Evolutionary conservation across 2,329 filamentous ascomycete species (phyloP), one percentile per base, ranked within the genome.

Genomic region (Colletotrichum karsti): DNA sequence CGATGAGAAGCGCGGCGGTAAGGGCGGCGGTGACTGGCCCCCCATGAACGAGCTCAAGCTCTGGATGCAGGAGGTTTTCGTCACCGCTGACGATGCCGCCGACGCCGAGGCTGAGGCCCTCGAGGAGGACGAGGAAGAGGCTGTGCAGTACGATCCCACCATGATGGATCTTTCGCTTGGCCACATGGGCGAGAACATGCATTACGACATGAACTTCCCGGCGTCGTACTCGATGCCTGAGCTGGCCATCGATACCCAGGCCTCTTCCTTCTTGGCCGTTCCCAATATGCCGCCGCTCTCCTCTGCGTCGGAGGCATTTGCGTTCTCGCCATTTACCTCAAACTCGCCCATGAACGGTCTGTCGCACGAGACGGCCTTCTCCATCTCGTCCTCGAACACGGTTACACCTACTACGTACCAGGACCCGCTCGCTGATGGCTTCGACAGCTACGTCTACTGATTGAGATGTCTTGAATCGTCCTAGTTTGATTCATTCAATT

Each of bases 61-160:
- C 60, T 91, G 88, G 89, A 88, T 91, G 81, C 79, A 82, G 18
- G 85, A 88, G 74, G 80, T 88, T 48, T 78, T 77, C 39, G 85
- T 84, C 67, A 74, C 77, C 66, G 77, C 79, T 41, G 70, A 76
- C 13, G 79, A 81, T 12, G 79, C 79, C 7, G 74, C 74, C 22
- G 35, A 30, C n/a, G 62, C 24, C 12, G 73, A 71, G 4, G 72
- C 63, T n/a, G 54, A 70, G n/a, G 41, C 57, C 5, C 53, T 24
- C n/a, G 77, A 78, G 6, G 75, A 77, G 4, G 73, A 75, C 1
- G 72, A 74, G 8, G 72, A 67, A 13, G 53, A 69, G 20, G 39
- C 56, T 22, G 37, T 50, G 35, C 54, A 66, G 12, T 50, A 63
- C 15, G 54, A 57, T 24, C 39, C 64, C 22, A 50, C 64, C n/a